Evolutionary conservation across 208 protist species (phyloP).

Genomic region (Trichomonas tenax): DNA sequence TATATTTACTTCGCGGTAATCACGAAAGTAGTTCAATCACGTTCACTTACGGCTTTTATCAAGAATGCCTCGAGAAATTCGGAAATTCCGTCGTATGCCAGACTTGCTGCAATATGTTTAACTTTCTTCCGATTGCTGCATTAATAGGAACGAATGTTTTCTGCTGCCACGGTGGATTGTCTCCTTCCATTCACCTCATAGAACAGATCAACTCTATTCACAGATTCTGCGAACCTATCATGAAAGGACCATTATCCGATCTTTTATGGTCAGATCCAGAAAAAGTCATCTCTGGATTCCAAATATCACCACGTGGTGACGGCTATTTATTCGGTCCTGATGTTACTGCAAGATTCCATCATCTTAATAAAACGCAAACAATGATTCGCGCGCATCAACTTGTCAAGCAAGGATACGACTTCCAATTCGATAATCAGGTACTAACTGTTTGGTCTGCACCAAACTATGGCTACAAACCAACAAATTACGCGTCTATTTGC

Average conservation of each 20-base stretch:
- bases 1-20: conserved; percentile 91
- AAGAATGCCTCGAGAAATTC: conserved; percentile 69
- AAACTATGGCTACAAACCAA: conserved; percentile 43
- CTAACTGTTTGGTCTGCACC: conserved; percentile 73
- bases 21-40: conserved; percentile 90
- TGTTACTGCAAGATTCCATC: conserved; percentile 49
- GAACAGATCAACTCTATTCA: background rate
- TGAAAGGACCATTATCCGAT: background rate
- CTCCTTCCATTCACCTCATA: background rate
- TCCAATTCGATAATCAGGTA: conserved; percentile 56
- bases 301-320: conserved; percentile 58
- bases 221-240: background rate
- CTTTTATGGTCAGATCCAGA: conserved; percentile 31
- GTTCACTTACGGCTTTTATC: conserved; percentile 85
- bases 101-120: conserved; percentile 62
- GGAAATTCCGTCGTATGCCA: conserved; percentile 62
- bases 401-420: conserved; percentile 69
- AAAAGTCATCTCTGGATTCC: conserved; percentile 59
- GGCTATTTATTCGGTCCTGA: conserved; percentile 63
- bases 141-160: conserved; percentile 32
- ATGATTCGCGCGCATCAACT: conserved; percentile 68
- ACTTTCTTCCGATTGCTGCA: conserved; percentile 61
- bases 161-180: background rate
- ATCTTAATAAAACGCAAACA: conserved; percentile 54
- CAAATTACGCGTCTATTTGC: background rate